Percentiles rank a stretch among this genome's conserved stretches.
phyloP scores from a whole-genome alignment of 2,329 filamentous ascomycete species.

The Huntiella bhutanensis region DNA sequence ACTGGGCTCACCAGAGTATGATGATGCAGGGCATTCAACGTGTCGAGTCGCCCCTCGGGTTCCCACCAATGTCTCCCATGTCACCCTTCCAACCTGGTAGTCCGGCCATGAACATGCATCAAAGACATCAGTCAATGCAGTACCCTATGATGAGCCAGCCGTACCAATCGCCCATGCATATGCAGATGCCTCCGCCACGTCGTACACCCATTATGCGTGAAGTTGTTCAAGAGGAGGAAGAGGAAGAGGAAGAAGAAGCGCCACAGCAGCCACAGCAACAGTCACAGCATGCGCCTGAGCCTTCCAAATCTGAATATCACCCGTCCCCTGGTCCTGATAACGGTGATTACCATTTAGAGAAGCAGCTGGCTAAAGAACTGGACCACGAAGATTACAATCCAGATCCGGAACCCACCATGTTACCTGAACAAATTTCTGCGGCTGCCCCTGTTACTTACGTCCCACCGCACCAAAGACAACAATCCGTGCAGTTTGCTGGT shows the following conservation, averaged over 20 bases:
- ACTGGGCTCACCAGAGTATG: conserved; percentile 39
- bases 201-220: conserved; percentile 49
- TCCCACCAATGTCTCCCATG: conserved; percentile 41
- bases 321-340: conserved; percentile 73
- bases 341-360: conserved; percentile 67
- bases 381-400: conserved; percentile 63
- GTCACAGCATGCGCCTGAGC: neutral
- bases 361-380: conserved; percentile 59
- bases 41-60: conserved; percentile 44
- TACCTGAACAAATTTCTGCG: conserved; percentile 7
- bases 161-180: conserved; percentile 32
- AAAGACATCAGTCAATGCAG: conserved; percentile 40
- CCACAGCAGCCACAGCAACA: conserved; percentile 1
- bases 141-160: conserved; percentile 30
- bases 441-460: conserved; percentile 12
- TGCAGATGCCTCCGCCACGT: conserved; percentile 21
- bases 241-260: conserved; percentile 34
- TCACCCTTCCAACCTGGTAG: conserved; percentile 34
- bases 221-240: conserved; percentile 41
- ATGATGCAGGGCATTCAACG: conserved; percentile 34
- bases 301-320: conserved; percentile 32
- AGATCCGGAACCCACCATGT: conserved; percentile 26
- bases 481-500: conserved; percentile 29
- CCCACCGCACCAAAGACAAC: conserved; percentile 23
- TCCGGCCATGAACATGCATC: conserved; percentile 27